A percentile compares a stretch with the other conserved stretches of the same genome.
These are phyloP conservation scores for Mortierella sp. DNA, from an alignment of 371 early-diverging fungal species.

Conservation along the genomic window DNA sequence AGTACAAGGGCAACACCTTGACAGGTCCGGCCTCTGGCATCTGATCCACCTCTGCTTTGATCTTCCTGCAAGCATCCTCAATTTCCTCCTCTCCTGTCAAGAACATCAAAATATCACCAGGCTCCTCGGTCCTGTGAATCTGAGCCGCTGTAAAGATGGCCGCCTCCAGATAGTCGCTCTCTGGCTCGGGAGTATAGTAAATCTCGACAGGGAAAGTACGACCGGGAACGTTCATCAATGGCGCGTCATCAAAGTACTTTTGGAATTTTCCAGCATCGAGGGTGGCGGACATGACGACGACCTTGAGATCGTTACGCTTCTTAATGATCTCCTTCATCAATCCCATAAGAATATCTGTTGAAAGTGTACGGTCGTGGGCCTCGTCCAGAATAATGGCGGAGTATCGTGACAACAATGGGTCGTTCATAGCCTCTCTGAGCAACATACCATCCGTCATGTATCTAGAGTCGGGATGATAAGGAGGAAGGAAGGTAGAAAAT, in stretches of 20 bases:
- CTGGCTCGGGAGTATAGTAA: conserved; percentile 83
- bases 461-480: conserved; percentile 26
- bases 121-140: conserved; percentile 85
- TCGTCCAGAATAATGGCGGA: conserved; percentile 97
- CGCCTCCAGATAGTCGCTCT: conserved; percentile 93
- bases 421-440: conserved; percentile 96
- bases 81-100: conserved; percentile 96
- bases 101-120: conserved; percentile 94
- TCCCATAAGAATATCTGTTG: conserved; percentile 98
- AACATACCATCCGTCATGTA: conserved; percentile 99
- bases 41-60: conserved; percentile 74
- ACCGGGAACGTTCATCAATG: conserved; percentile 84
- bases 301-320: conserved; percentile 83
- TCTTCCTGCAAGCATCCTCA: conserved; percentile 72
- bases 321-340: conserved; percentile 80
- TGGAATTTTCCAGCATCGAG: conserved; percentile 94
- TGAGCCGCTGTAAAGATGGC: conserved; percentile 90
- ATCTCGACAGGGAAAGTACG: conserved; percentile 92
- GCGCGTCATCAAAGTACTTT: conserved; percentile 80
- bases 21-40: conserved; percentile 59
- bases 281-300: conserved; percentile 98
- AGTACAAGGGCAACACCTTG: conserved; percentile 87
- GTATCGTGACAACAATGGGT: conserved; percentile 85
- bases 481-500: not conserved
- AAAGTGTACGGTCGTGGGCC: conserved; percentile 97